phyloP scores from a whole-genome alignment of 306 rosid species.

The Myrica gale region DNA sequence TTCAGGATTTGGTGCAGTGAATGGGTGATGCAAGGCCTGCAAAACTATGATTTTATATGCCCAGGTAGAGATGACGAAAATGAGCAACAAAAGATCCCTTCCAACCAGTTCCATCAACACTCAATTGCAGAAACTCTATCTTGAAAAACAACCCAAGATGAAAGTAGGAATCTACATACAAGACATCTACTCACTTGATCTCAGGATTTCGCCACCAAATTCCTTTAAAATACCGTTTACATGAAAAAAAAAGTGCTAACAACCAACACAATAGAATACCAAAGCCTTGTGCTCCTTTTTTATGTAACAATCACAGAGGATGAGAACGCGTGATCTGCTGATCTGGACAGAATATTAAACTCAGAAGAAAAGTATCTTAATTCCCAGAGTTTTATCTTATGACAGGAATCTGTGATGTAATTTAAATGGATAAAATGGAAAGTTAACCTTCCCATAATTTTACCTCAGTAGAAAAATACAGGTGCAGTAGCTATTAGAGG shows the following conservation, averaged over 20 bases:
- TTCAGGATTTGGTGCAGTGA: conserved; percentile 96
- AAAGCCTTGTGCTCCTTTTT: background rate
- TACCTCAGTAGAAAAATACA: no score
- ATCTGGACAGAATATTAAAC: background rate
- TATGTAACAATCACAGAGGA: background rate
- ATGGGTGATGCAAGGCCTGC: conserved; percentile 97
- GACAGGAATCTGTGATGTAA: background rate
- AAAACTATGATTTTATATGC: conserved; percentile 12
- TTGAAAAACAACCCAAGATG: background rate
- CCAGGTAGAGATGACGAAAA: background rate
- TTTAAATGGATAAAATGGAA: background rate
- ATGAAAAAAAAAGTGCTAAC: background rate
- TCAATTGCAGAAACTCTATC: background rate
- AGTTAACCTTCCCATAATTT: background rate
- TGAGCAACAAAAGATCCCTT: conserved; percentile 2
- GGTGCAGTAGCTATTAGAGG: no score
- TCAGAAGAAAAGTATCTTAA: background rate
- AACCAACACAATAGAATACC: background rate
- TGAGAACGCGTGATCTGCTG: background rate
- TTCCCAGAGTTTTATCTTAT: background rate
- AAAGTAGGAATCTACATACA: background rate
- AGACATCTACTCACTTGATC: background rate
- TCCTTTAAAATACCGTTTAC: background rate
- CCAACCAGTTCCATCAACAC: conserved; percentile 3
- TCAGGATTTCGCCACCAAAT: background rate